Base-by-base conservation (phyloP, 1,284 basidiomycete genomes). In the Sparassis latifolia region DNA sequence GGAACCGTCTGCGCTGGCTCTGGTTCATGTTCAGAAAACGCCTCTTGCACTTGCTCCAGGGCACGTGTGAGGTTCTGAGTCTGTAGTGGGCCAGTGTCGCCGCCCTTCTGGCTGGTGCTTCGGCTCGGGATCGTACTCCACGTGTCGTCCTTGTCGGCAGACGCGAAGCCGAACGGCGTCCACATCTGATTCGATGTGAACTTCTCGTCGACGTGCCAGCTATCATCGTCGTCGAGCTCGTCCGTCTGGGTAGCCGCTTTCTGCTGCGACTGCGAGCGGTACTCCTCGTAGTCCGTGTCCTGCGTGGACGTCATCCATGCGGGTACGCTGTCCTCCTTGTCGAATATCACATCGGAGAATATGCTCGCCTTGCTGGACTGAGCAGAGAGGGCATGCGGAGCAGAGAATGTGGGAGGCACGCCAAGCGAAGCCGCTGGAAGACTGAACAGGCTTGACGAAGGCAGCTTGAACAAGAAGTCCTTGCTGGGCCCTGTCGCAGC, bases 141-240 rank as follows among this genome's bases (percentile, higher is more conserved):
- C 55, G 76, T 81, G 55, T 86, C 85, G 46, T 86, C 82, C 54
- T 77, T 67, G 53, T 70, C 62, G 49, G 68, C 57, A 50, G 66
- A 71, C 47, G 58, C 59, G 55, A 67, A 62, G 6, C 61, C 65
- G 49, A 65, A 66, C 42, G 80, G 80, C 31, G 77, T 78, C 84
- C 86, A 87, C 52, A 67, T 69, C 51, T 69, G 66, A 51, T 77
- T 69, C 32, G 72, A 69, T 2, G 73, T 69, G 51, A 84, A 67
- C 58, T 80, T 83, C 54, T 83, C 83, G 41, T 84, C 79, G 39
- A 84, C 66, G 7, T 79, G 82, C 84, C 85, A 89, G 61, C 82
- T 86, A 58, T 86, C 84, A 45, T 86, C 82, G 33, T 82, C 82
- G 50, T 82, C 49, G 46, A 45, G 40, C 10, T 55, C 55, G 37